Evolutionary conservation across 305 asterid genomes (phyloP).

Genomic region (Fraxinus ornus): DNA sequence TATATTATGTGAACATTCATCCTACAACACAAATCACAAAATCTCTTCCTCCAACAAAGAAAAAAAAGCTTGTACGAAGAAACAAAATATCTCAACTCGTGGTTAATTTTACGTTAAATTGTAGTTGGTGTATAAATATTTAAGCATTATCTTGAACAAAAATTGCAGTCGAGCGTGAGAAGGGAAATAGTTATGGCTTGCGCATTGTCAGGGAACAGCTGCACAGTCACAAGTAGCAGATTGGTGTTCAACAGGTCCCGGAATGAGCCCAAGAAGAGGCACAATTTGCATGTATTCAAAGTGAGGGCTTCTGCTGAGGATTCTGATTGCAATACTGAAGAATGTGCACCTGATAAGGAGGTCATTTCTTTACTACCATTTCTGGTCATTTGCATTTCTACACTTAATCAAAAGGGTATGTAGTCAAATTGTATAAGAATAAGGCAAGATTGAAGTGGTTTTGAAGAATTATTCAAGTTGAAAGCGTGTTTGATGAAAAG

Average conservation of each 20-base stretch:
- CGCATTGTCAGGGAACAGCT: conserved; percentile 38
- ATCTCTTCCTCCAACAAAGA: not conserved
- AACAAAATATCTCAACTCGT: not conserved
- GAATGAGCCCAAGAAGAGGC: conserved; percentile 38
- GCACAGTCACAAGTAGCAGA: conserved; percentile 36
- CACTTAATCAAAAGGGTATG: not conserved
- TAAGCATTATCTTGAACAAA: not conserved
- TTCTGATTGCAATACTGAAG: conserved; percentile 72
- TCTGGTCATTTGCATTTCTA: not conserved
- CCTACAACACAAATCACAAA: not conserved
- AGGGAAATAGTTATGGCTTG: conserved; percentile 28
- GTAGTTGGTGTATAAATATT: not conserved
- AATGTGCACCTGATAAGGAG: conserved; percentile 97
- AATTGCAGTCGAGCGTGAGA: not conserved
- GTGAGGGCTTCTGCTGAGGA: conserved; percentile 54
- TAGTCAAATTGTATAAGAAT: not conserved
- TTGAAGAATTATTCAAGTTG: not conserved
- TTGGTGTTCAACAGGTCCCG: conserved; percentile 37
- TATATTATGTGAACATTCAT: not conserved
- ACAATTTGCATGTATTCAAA: conserved; percentile 26
- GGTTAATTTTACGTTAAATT: not conserved
- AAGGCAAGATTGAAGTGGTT: not conserved
- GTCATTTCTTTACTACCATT: conserved; percentile 25
- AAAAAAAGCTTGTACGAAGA: not conserved
- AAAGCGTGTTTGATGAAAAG: not conserved